Conservation (phyloP, 2,329 filamentous ascomycete genomes). For the Lachnellula cervina region DNA sequence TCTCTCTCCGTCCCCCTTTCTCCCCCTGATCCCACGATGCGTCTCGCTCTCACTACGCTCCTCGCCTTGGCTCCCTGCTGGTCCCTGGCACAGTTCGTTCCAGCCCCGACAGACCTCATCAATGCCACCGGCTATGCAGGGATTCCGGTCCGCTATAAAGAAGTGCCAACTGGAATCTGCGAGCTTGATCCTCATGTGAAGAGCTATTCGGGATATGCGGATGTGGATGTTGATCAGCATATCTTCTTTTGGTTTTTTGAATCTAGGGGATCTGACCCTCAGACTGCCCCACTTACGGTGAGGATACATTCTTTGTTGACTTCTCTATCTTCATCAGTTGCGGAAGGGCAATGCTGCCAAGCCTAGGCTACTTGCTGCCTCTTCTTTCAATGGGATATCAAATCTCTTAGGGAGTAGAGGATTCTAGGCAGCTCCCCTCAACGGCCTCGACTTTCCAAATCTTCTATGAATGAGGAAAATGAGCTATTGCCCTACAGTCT, state of each 20-base stretch:
- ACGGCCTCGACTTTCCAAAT: no score
- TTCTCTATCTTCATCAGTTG: no score
- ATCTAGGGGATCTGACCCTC: conserved; percentile 41
- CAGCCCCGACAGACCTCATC: conserved; percentile 34
- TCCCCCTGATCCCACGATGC: not conserved
- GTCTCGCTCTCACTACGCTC: not conserved
- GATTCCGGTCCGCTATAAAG: conserved; percentile 43
- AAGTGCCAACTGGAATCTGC: conserved; percentile 43
- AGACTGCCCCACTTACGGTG: conserved; percentile 44
- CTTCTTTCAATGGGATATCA: not conserved
- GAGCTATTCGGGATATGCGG: conserved; percentile 40
- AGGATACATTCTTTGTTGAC: not conserved
- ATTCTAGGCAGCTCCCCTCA: no score
- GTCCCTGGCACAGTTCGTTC: conserved; percentile 33
- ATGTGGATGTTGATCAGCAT: conserved; percentile 37
- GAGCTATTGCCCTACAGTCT: no score
- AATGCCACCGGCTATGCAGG: conserved; percentile 34
- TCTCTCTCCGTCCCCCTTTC: not conserved
- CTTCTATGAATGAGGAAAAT: no score
- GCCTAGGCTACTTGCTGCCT: not conserved
- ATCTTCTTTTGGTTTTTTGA: conserved; percentile 44
- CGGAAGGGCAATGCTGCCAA: no score
- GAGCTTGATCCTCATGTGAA: conserved; percentile 39
- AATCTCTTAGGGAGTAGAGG: not conserved
- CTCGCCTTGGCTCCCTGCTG: not conserved